A percentile compares a stretch with the other conserved stretches of the same genome.
Conservation (phyloP, 331 rosid genomes). For the Quercus phellos region DNA sequence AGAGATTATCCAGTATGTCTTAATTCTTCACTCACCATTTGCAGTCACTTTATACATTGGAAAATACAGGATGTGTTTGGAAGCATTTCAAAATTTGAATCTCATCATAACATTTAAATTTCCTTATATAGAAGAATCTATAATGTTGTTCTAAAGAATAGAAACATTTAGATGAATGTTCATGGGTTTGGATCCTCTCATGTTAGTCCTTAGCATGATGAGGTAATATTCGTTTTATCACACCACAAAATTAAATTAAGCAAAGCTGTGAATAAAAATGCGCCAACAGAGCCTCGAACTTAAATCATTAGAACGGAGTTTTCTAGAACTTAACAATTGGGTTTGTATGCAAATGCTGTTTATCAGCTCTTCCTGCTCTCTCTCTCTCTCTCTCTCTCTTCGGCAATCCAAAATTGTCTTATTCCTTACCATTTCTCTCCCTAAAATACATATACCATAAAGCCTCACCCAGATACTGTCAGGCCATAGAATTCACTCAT, state of each 20-base stretch:
- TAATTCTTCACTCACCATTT: conserved; percentile 1
- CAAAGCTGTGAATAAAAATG: neutral
- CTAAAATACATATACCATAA: neutral
- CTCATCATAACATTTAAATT: neutral
- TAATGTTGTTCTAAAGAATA: neutral
- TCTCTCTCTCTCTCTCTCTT: neutral
- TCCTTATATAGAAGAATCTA: neutral
- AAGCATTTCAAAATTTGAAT: neutral
- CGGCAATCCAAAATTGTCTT: neutral
- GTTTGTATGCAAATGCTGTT: neutral
- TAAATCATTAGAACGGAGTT: no score
- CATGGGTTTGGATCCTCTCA: neutral
- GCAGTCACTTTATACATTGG: neutral
- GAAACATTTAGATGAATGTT: neutral
- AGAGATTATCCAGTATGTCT: conserved; percentile 79
- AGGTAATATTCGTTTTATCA: neutral
- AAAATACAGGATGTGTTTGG: neutral
- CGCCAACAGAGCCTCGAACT: neutral
- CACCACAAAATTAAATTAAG: neutral
- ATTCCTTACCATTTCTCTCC: neutral
- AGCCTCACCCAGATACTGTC: neutral
- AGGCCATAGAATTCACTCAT: neutral
- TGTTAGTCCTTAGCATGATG: neutral
- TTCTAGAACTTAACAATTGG: neutral
- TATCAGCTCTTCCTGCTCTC: neutral